Evolutionary conservation across 768 basidiomycete species (phyloP).

Genomic region (Solioccasus polychromus): DNA sequence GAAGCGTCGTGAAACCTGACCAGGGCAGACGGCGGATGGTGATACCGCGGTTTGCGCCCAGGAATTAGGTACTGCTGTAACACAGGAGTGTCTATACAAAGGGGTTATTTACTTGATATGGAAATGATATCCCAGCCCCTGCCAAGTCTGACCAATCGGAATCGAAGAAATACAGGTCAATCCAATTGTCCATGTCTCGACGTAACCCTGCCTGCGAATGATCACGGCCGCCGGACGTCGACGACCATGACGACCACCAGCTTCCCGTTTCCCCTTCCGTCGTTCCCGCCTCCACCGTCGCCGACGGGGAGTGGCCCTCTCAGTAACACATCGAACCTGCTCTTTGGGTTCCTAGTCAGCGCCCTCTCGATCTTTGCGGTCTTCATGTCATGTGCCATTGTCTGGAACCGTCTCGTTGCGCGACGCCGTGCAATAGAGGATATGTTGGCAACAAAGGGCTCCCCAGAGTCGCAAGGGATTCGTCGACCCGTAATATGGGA

Average conservation of each 20-base stretch:
- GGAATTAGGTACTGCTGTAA: background rate
- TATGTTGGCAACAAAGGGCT: conserved; percentile 5
- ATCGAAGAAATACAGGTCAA: background rate
- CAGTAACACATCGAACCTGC: conserved; percentile 22
- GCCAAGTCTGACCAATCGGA: conserved; percentile 19
- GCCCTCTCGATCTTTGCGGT: conserved; percentile 30
- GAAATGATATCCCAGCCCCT: background rate
- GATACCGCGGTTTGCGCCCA: conserved; percentile 8
- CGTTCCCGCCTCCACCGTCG: conserved; percentile 3
- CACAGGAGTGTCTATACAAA: background rate
- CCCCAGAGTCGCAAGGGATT: background rate
- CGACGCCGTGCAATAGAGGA: conserved; percentile 29
- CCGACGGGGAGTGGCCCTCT: background rate
- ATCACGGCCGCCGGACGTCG: conserved; percentile 4
- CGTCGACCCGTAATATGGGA: conserved; percentile 26
- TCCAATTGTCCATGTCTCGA: background rate
- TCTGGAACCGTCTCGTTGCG: conserved; percentile 33
- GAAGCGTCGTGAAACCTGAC: background rate
- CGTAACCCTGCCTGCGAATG: conserved; percentile 14
- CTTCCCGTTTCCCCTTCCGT: background rate
- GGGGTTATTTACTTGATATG: conserved; percentile 6
- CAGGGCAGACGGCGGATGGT: conserved; percentile 27
- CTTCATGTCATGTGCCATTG: conserved; percentile 29
- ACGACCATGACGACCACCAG: conserved; percentile 24
- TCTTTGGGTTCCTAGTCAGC: conserved; percentile 33